Percentiles rank a stretch among this genome's conserved stretches.
Evolutionary conservation across 169 alveolate genomes (phyloP).

Genomic region (Hepatocystis sp.): DNA sequence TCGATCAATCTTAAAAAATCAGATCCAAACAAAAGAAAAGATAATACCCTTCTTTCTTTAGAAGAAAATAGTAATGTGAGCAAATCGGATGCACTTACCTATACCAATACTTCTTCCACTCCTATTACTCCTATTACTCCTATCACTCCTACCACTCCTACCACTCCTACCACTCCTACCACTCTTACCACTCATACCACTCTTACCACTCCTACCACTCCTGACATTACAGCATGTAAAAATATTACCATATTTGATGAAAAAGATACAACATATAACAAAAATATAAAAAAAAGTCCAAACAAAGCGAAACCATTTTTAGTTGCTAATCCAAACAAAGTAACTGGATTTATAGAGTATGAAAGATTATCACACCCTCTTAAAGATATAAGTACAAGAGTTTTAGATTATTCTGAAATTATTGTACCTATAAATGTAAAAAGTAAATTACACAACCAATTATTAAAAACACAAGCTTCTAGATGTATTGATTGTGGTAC

Average conservation of each 20-base stretch:
- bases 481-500: constrained; percentile 87
- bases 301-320: constrained; percentile 53
- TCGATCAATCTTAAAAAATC: too few relatives aligned
- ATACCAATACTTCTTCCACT: too few relatives aligned
- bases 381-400: constrained; percentile 71
- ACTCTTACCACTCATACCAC: too few relatives aligned
- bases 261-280: not conserved
- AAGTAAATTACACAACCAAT: constrained; percentile 65
- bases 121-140: too few relatives aligned
- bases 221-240: not conserved
- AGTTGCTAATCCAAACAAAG: constrained; percentile 74
- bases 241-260: not conserved
- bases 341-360: constrained; percentile 75
- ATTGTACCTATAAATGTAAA: constrained; percentile 74
- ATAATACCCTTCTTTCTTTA: not conserved
- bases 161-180: too few relatives aligned
- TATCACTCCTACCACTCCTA: not conserved
- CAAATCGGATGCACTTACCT: too few relatives aligned
- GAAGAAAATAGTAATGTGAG: too few relatives aligned
- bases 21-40: not conserved
- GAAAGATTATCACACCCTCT: constrained; percentile 75
- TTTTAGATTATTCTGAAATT: constrained; percentile 72
- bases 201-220: not conserved
- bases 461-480: constrained; percentile 81
- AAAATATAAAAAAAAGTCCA: too few relatives aligned